Evolutionary conservation across 352 stramenopile species (phyloP), one percentile per base, ranked within the genome.

Genomic region (Globisporangium viniferum): DNA sequence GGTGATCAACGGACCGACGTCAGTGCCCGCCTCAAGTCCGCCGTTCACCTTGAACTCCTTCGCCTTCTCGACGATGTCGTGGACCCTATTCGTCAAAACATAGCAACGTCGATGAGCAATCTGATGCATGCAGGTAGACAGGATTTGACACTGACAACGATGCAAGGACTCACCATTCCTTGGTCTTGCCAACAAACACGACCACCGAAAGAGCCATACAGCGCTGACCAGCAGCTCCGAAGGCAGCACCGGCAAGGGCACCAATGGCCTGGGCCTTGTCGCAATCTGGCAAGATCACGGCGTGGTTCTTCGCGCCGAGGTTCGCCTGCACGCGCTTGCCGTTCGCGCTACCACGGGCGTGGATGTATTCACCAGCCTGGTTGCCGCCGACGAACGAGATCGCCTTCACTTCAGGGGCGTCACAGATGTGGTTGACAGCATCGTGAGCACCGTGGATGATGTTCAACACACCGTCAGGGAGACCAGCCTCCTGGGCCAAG

Each of bases 291-390:
- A 99, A 79, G 57, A 99, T 89, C 20, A 98, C 91, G n/a, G 90
- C 95, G 83, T 99, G 97, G 81, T 99, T 99, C 86, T 99, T 99
- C 63, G 97, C 97, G 33, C 96, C 97, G 6, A 99, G 75, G 86
- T 99, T 99, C 58, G 95, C 88, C 75, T 98, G 94, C 53, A 98
- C 95, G 54, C 95, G 90, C 82, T 99, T 99, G 70, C 93, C 95
- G 74, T 97, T 95, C 29, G 71, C 79, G 53, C 79, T 92, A 27
- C 89, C 86, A 58, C 91, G 81, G 9, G 91, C 84, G 79, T 97
- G 89, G 72, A 99, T 99, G 82, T 98, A 97, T 71, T 98, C 91
- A 24, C 96, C 97, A 0, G 94, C 97, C 61, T 83, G 71, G 76
- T 98, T 98, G 36, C 90, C 86, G 57, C 95, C 95, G 1, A 99